Evolutionary conservation across 768 basidiomycete species (phyloP).

Genomic region (Psilocybe subaeruginosa): DNA sequence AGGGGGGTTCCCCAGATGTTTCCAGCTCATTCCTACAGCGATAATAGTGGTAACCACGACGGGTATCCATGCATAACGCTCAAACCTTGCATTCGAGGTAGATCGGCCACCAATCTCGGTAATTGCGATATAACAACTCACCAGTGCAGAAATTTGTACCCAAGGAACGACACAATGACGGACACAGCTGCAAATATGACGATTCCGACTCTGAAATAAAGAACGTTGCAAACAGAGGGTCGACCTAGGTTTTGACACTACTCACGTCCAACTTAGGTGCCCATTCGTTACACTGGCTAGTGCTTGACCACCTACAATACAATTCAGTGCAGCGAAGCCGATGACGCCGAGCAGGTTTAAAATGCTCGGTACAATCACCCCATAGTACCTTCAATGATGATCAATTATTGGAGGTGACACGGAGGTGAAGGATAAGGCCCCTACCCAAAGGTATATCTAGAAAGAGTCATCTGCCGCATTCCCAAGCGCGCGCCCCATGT

Average conservation of each 20-base stretch:
- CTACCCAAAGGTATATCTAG: slow-evolving; percentile 42
- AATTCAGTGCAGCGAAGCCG: slow-evolving; percentile 64
- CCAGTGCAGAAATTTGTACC: slow-evolving; percentile 49
- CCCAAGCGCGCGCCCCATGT: slow-evolving; percentile 87
- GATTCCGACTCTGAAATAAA: slow-evolving; percentile 65
- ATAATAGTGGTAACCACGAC: slow-evolving; percentile 72
- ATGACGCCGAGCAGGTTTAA: slow-evolving; percentile 57
- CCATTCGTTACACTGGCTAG: slow-evolving; percentile 31
- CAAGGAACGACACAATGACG: slow-evolving; percentile 64
- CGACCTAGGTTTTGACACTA: not conserved
- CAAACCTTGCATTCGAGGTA: slow-evolving; percentile 45
- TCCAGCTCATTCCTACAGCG: slow-evolving; percentile 67
- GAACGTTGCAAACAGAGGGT: not conserved
- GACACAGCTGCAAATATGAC: slow-evolving; percentile 72
- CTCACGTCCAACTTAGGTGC: slow-evolving; percentile 35
- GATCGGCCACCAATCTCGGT: no score
- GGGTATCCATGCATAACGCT: slow-evolving; percentile 77
- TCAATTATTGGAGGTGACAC: not conserved
- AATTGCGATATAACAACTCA: slow-evolving; percentile 12
- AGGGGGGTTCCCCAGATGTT: slow-evolving; percentile 54
- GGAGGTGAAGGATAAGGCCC: slow-evolving; percentile 7
- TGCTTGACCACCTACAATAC: slow-evolving; percentile 59
- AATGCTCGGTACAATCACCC: slow-evolving; percentile 47
- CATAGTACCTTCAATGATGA: slow-evolving; percentile 37
- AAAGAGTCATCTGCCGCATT: slow-evolving; percentile 81